Percentiles rank a stretch among this genome's conserved stretches.
These are phyloP conservation scores for Ramaria sp. DNA, from an alignment of 768 basidiomycete species.

Conservation along the genomic window DNA sequence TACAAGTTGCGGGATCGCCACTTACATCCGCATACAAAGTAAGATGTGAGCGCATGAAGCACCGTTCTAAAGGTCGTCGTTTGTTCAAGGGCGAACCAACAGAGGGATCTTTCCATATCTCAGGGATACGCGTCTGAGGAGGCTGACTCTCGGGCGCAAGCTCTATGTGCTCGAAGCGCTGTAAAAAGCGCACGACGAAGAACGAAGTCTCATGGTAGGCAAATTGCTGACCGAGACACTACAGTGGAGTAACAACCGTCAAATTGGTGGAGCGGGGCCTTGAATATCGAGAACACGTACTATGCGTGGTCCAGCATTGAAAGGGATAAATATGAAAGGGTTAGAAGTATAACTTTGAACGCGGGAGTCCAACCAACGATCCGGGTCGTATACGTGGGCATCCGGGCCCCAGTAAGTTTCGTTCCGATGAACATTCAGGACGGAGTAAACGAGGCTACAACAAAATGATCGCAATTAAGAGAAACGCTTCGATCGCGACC, in stretches of 20 bases:
- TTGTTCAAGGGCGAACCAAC: not conserved
- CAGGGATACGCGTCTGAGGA: constrained; percentile 10
- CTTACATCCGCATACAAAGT: constrained; percentile 14
- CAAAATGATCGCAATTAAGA: not conserved
- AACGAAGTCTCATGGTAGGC: constrained; percentile 19
- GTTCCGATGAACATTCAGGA: constrained; percentile 26
- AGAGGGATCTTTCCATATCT: constrained; percentile 9
- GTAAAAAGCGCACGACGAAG: constrained; percentile 16
- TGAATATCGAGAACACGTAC: constrained; percentile 4
- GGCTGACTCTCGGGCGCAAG: constrained; percentile 15
- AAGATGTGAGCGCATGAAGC: constrained; percentile 11
- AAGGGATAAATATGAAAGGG: constrained; percentile 19
- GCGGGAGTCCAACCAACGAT: constrained; percentile 22
- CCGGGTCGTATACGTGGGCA: constrained; percentile 24
- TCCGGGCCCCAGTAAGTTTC: constrained; percentile 34
- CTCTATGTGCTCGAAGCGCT: constrained; percentile 11
- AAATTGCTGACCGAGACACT: constrained; percentile 21
- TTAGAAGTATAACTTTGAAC: constrained; percentile 13
- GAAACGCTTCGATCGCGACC: constrained; percentile 20
- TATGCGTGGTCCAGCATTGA: constrained; percentile 12
- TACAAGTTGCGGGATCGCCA: not conserved
- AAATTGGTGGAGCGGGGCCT: not conserved
- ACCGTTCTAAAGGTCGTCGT: constrained; percentile 11
- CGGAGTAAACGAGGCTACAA: constrained; percentile 16
- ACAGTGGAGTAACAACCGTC: not conserved